Conservation (phyloP, 441 rosid genomes). For the Metrosideros polymorpha region DNA sequence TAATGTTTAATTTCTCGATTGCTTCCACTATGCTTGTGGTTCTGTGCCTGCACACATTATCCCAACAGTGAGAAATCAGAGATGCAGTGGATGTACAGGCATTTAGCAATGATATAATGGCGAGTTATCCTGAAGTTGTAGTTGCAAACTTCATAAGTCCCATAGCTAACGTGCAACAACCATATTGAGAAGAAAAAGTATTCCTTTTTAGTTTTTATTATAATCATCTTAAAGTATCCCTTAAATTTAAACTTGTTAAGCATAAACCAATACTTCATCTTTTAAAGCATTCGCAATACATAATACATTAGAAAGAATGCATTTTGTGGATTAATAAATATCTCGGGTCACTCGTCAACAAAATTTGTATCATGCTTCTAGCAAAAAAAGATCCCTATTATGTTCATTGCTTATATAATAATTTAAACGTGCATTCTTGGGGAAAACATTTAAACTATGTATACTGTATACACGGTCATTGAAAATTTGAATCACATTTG, state of each 20-base stretch:
- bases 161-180: neutral
- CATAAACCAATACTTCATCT: neutral
- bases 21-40: neutral
- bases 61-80: neutral
- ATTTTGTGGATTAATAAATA: neutral
- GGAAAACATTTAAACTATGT: neutral
- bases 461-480: neutral
- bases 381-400: neutral
- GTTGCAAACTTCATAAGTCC: neutral
- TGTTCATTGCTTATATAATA: neutral
- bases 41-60: neutral
- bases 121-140: neutral
- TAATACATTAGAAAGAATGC: neutral
- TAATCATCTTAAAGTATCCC: neutral
- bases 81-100: neutral
- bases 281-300: neutral
- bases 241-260: no score
- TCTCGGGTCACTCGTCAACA: neutral
- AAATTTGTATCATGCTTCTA: neutral
- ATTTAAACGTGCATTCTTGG: neutral
- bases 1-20: neutral
- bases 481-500: neutral
- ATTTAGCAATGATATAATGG: neutral
- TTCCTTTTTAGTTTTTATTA: neutral
- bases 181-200: neutral